These are phyloP conservation scores for Oryza meridionalis DNA, from an alignment of 176 grass and related monocot species.

Conservation along the genomic window DNA sequence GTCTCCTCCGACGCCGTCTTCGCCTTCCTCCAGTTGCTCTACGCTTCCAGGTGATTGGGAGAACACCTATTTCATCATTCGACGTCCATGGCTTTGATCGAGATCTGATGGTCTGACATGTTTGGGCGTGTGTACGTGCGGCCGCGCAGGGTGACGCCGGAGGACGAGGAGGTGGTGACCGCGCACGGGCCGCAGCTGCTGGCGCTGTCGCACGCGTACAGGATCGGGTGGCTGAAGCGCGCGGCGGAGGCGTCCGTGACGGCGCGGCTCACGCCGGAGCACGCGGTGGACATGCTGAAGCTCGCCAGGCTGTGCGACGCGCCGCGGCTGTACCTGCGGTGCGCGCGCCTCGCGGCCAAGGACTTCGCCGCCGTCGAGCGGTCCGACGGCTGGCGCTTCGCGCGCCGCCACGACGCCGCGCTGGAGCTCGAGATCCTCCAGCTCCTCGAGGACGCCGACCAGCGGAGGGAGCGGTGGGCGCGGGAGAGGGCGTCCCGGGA, in stretches of 20 bases:
- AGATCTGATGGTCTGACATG: neutral
- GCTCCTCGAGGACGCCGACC: conserved; percentile 58
- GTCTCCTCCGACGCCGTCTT: conserved; percentile 59
- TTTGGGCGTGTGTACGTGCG: neutral
- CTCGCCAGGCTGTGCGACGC: conserved; percentile 81
- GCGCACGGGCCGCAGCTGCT: conserved; percentile 67
- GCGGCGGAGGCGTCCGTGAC: conserved; percentile 51
- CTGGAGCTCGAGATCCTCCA: conserved; percentile 67
- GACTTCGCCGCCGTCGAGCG: conserved; percentile 56
- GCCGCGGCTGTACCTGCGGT: conserved; percentile 61
- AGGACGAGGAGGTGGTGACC: conserved; percentile 42
- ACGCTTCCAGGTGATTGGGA: conserved; percentile 47
- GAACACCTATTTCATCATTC: too few relatives aligned
- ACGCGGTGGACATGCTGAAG: conserved; percentile 78
- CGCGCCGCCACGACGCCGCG: conserved; percentile 57
- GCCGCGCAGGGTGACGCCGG: conserved; percentile 14
- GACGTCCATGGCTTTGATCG: neutral
- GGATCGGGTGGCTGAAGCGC: conserved; percentile 78
- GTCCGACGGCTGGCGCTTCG: conserved; percentile 83
- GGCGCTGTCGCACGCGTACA: conserved; percentile 81
- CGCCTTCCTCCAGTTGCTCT: conserved; percentile 76
- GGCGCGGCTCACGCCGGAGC: conserved; percentile 54
- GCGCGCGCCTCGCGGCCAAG: conserved; percentile 64
- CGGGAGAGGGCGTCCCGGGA: conserved; percentile 44
- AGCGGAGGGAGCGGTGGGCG: conserved; percentile 56